phyloP scores from a whole-genome alignment of 2,329 filamentous ascomycete species.

The Chaetothyriales sp. region DNA sequence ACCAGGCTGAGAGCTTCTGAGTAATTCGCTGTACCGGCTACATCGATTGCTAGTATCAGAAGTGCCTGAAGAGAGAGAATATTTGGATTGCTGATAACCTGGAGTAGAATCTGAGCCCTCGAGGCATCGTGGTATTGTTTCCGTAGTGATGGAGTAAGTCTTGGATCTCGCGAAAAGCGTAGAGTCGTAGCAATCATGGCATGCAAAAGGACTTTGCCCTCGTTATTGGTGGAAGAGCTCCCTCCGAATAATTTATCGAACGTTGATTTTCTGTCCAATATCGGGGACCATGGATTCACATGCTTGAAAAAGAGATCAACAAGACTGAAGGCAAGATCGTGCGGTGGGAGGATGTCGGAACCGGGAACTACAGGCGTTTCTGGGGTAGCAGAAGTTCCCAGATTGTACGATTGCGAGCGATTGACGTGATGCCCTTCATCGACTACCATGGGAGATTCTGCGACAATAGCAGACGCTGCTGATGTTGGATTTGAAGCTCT shows the following conservation, averaged over 20 bases:
- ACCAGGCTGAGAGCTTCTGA: conserved; percentile 86
- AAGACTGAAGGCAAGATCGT: conserved; percentile 58
- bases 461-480: too few relatives aligned
- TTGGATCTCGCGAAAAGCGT: conserved; percentile 64
- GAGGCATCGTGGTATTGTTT: conserved; percentile 64
- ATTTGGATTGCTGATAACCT: conserved; percentile 77
- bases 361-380: background rate
- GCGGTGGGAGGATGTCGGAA: conserved; percentile 46
- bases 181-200: conserved; percentile 80
- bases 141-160: conserved; percentile 59
- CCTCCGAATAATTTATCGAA: conserved; percentile 66
- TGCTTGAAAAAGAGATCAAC: conserved; percentile 68
- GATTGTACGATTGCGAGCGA: conserved; percentile 2
- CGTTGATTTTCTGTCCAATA: conserved; percentile 72
- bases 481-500: background rate
- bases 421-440: background rate
- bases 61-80: conserved; percentile 77
- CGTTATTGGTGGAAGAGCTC: conserved; percentile 35
- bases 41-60: conserved; percentile 72
- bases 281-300: conserved; percentile 75
- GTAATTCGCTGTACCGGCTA: conserved; percentile 75
- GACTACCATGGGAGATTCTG: conserved; percentile 1
- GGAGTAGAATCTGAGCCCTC: conserved; percentile 74
- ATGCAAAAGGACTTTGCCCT: conserved; percentile 54
- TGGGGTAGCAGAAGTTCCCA: background rate